Evolutionary conservation across 768 basidiomycete genomes (phyloP).

Genomic region (Pleurotus tuber-regium): DNA sequence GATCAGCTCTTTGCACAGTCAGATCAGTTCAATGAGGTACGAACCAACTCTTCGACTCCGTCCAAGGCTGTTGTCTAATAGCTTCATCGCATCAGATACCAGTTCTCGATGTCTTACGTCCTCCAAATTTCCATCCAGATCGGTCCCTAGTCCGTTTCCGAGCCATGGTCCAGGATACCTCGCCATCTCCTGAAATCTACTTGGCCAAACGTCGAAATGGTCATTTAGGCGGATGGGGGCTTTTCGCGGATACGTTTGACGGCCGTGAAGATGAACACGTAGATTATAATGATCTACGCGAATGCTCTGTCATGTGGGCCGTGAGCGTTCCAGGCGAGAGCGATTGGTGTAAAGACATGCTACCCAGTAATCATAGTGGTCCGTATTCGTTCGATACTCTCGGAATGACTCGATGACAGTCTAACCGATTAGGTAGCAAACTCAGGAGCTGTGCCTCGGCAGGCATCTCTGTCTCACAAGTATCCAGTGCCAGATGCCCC

Average conservation of each 20-base stretch:
- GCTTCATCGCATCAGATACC: slow-evolving; percentile 49
- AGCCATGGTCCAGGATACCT: slow-evolving; percentile 83
- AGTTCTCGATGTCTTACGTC: slow-evolving; percentile 40
- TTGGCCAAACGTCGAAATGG: slow-evolving; percentile 42
- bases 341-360: slow-evolving; percentile 45
- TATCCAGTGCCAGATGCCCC: slow-evolving; percentile 51
- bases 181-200: slow-evolving; percentile 71
- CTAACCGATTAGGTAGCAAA: not conserved
- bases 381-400: not conserved
- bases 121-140: slow-evolving; percentile 47
- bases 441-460: not conserved
- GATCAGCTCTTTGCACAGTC: slow-evolving; percentile 34
- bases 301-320: slow-evolving; percentile 68
- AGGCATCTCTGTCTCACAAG: slow-evolving; percentile 48
- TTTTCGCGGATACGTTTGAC: slow-evolving; percentile 31
- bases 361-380: slow-evolving; percentile 3
- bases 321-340: slow-evolving; percentile 71
- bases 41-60: slow-evolving; percentile 2
- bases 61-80: not conserved
- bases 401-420: not conserved
- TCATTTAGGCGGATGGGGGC: slow-evolving; percentile 74
- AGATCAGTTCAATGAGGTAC: slow-evolving; percentile 41
- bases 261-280: slow-evolving; percentile 27
- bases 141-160: slow-evolving; percentile 69
- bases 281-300: slow-evolving; percentile 52